Conservation (phyloP, 2,329 filamentous ascomycete species). For the Hypoxylon sp. region DNA sequence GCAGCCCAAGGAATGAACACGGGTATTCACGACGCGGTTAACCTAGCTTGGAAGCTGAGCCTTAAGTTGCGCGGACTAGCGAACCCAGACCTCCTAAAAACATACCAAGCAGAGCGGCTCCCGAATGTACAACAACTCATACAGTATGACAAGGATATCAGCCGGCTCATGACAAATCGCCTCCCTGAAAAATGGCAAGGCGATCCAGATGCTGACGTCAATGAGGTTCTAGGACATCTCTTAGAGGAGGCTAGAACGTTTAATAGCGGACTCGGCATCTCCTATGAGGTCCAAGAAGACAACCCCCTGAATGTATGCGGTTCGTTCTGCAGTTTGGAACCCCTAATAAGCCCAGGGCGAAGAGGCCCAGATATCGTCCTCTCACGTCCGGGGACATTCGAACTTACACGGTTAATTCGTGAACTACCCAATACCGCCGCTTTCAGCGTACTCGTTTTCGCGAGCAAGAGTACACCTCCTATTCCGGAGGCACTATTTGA, state of each 20-base stretch:
- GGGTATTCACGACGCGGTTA: conserved; percentile 64
- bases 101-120: conserved; percentile 59
- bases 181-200: conserved; percentile 58
- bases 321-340: conserved; percentile 28
- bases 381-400: conserved; percentile 62
- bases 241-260: conserved; percentile 59
- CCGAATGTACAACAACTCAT: conserved; percentile 58
- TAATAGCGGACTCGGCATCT: conserved; percentile 64
- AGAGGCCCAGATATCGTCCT: conserved; percentile 64
- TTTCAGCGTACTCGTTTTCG: conserved; percentile 62
- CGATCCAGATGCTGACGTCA: conserved; percentile 59
- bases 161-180: conserved; percentile 58
- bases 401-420: conserved; percentile 60
- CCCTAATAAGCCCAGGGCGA: conserved; percentile 57
- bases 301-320: conserved; percentile 63
- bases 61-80: conserved; percentile 50
- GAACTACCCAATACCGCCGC: conserved; percentile 60
- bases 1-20: conserved; percentile 67
- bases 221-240: conserved; percentile 67
- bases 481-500: conserved; percentile 23
- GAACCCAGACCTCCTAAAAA: conserved; percentile 53
- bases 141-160: conserved; percentile 59
- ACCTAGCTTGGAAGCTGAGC: conserved; percentile 64
- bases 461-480: conserved; percentile 9
- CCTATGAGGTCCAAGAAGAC: conserved; percentile 59